phyloP scores from a whole-genome alignment of 1,284 basidiomycete genomes.

The Moniliophthora roreri region DNA sequence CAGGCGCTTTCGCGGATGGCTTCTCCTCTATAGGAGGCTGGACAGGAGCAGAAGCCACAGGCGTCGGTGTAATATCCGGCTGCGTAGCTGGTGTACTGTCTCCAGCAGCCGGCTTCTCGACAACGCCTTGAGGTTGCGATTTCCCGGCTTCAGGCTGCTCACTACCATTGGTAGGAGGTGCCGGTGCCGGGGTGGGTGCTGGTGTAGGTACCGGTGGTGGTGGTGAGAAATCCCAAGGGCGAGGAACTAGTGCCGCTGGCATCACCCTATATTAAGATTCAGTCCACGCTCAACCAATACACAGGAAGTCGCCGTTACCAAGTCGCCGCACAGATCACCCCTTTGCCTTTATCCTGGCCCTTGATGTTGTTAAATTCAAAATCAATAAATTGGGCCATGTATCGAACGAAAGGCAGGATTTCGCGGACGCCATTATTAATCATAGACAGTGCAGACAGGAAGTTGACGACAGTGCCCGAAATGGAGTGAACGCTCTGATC shows the following conservation, averaged over 20 bases:
- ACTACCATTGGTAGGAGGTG: too few relatives aligned
- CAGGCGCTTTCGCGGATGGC: too few relatives aligned
- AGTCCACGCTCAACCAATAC: neutral
- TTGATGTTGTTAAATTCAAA: slow-evolving; percentile 68
- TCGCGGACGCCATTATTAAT: slow-evolving; percentile 72
- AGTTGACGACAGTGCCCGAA: slow-evolving; percentile 61
- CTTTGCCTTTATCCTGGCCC: slow-evolving; percentile 62
- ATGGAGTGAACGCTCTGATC: slow-evolving; percentile 59
- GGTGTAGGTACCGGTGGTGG: slow-evolving; percentile 25
- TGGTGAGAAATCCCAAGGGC: slow-evolving; percentile 72
- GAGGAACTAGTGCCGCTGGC: slow-evolving; percentile 73
- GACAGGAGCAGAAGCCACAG: too few relatives aligned
- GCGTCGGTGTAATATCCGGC: too few relatives aligned
- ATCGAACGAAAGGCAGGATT: slow-evolving; percentile 76
- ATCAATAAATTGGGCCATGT: slow-evolving; percentile 74
- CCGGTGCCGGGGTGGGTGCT: neutral
- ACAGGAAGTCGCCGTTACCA: slow-evolving; percentile 46
- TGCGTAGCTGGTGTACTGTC: too few relatives aligned
- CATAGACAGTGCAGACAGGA: slow-evolving; percentile 67
- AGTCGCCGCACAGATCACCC: slow-evolving; percentile 82
- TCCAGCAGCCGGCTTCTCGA: too few relatives aligned
- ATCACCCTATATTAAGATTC: slow-evolving; percentile 52
- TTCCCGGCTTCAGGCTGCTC: too few relatives aligned
- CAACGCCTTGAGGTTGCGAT: too few relatives aligned
- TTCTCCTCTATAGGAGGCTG: too few relatives aligned